phyloP scores from a whole-genome alignment of 2,329 filamentous ascomycete species.

The Escovopsis sp. region DNA sequence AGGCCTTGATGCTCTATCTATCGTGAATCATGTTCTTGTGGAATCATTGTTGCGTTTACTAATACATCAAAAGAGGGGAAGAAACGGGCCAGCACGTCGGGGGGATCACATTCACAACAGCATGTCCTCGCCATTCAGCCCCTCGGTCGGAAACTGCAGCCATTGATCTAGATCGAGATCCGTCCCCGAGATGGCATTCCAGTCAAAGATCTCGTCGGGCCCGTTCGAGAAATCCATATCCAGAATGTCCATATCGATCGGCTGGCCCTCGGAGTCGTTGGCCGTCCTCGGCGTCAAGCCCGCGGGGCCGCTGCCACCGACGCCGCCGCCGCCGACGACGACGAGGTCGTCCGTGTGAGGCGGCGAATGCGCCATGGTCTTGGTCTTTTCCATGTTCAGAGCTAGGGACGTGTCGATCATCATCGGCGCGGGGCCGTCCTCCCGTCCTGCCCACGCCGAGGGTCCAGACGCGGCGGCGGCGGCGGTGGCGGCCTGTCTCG shows the following conservation, averaged over 20 bases:
- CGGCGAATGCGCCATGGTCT: constrained; percentile 21
- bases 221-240: constrained; percentile 33
- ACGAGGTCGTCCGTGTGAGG: constrained; percentile 25
- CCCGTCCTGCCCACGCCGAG: too few relatives aligned
- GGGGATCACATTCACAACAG: constrained; percentile 9
- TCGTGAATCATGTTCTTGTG: too few relatives aligned
- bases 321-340: too few relatives aligned
- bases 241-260: constrained; percentile 20
- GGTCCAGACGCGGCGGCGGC: too few relatives aligned
- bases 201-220: constrained; percentile 34
- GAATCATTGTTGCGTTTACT: too few relatives aligned
- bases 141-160: constrained; percentile 41
- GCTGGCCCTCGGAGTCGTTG: constrained; percentile 26
- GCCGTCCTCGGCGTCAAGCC: constrained; percentile 32
- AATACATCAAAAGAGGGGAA: too few relatives aligned
- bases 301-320: constrained; percentile 18
- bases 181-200: constrained; percentile 35
- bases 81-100: too few relatives aligned
- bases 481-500: too few relatives aligned
- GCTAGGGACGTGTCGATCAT: constrained; percentile 21
- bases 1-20: too few relatives aligned
- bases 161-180: constrained; percentile 45
- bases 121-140: constrained; percentile 24
- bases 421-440: background rate
- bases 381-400: constrained; percentile 15